Evolutionary conservation across 2,329 filamentous ascomycete species (phyloP).

Genomic region (Pestalotiopsis sp.): DNA sequence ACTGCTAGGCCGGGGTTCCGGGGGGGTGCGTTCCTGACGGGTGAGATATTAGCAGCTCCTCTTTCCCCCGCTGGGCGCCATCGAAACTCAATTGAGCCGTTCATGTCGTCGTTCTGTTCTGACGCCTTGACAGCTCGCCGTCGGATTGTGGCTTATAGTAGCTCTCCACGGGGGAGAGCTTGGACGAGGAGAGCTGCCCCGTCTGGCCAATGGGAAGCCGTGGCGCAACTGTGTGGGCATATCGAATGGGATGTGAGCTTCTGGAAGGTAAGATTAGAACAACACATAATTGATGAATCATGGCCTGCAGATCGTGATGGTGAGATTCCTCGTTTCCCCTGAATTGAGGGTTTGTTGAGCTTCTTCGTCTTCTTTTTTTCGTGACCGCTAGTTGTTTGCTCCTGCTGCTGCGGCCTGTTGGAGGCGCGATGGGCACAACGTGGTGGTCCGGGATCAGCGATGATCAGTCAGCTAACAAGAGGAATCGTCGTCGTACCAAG

Average conservation of each 20-base stretch:
- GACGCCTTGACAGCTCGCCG: neutral
- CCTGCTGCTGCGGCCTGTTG: neutral
- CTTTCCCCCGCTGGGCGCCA: neutral
- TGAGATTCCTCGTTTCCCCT: neutral
- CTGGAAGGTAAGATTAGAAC: neutral
- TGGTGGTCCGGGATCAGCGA: neutral
- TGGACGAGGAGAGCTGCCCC: neutral
- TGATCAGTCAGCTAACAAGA: neutral
- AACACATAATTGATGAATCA: neutral
- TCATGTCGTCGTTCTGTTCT: neutral
- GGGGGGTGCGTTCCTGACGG: neutral
- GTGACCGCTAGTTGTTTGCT: constrained; percentile 1
- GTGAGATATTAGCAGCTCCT: neutral
- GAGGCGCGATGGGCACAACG: neutral
- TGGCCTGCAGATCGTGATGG: neutral
- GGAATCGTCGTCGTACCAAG: neutral
- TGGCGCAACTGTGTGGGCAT: neutral
- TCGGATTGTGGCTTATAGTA: neutral
- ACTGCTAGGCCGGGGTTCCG: neutral
- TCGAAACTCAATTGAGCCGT: neutral
- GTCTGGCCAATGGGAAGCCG: neutral
- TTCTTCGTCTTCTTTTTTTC: neutral
- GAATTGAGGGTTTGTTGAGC: neutral
- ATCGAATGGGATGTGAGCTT: neutral
- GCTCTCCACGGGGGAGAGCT: neutral